These are phyloP conservation scores for Neopestalotiopsis clavispora DNA, from an alignment of 2,329 filamentous ascomycete genomes.

Conservation along the genomic window DNA sequence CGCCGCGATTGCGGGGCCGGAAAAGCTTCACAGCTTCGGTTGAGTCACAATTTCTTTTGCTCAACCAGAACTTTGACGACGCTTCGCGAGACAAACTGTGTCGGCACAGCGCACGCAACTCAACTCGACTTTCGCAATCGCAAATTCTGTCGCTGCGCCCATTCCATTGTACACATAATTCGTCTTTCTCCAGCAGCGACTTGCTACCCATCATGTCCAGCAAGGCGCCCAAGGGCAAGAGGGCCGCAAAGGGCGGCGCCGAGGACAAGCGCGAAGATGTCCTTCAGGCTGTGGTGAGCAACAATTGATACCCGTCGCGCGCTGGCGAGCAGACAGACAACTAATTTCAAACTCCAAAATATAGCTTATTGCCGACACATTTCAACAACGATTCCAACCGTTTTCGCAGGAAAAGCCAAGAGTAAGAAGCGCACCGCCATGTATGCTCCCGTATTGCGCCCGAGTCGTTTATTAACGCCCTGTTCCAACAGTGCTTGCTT, in stretches of 20 bases:
- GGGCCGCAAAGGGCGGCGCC: slow-evolving; percentile 51
- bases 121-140: neutral
- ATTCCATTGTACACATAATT: neutral
- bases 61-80: neutral
- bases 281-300: slow-evolving; percentile 48
- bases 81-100: neutral
- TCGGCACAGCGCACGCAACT: neutral
- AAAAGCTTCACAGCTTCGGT: slow-evolving; percentile 4
- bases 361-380: slow-evolving; percentile 90
- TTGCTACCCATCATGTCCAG: slow-evolving; percentile 12
- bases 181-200: neutral
- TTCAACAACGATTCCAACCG: slow-evolving; percentile 88
- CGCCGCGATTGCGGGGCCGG: slow-evolving; percentile 7
- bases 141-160: neutral
- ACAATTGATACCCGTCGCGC: neutral
- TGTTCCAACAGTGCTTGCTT: slow-evolving; percentile 75
- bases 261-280: slow-evolving; percentile 64
- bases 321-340: neutral
- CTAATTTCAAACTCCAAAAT: neutral
- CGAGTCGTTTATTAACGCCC: neutral
- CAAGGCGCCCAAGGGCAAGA: slow-evolving; percentile 54
- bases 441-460: slow-evolving; percentile 5
- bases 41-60: slow-evolving; percentile 13
- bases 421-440: slow-evolving; percentile 55
- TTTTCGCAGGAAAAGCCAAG: slow-evolving; percentile 88